phyloP scores from a whole-genome alignment of 768 basidiomycete species.

The Leccinum truebloodii region DNA sequence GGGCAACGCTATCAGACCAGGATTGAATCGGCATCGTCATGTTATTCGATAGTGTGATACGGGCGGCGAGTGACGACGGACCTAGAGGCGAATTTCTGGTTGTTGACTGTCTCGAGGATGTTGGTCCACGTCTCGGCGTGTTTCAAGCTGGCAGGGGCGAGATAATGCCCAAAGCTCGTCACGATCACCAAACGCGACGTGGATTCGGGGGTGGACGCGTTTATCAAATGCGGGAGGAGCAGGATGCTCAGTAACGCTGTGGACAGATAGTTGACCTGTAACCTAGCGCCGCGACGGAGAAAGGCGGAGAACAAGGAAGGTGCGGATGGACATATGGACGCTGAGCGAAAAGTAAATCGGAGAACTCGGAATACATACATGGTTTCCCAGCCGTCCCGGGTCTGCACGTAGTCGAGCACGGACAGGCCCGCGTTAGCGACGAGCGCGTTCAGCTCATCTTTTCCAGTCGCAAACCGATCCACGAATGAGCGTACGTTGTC shows the following conservation, averaged over 20 bases:
- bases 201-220: conserved; percentile 16
- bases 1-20: conserved; percentile 9
- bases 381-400: conserved; percentile 48
- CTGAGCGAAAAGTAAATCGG: neutral
- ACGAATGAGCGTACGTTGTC: conserved; percentile 33
- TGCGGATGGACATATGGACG: neutral
- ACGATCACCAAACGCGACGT: conserved; percentile 28
- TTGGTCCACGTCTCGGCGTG: conserved; percentile 9
- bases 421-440: conserved; percentile 33
- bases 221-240: conserved; percentile 32
- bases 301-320: neutral
- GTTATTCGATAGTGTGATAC: rapidly evolving
- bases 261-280: conserved; percentile 37
- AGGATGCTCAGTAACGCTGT: conserved; percentile 34
- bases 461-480: conserved; percentile 28
- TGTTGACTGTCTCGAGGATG: conserved; percentile 26
- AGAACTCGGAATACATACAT: conserved; percentile 29
- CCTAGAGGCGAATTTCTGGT: conserved; percentile 22
- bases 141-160: conserved; percentile 9
- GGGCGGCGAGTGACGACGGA: neutral
- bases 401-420: conserved; percentile 20
- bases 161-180: conserved; percentile 30
- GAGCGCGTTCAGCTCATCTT: conserved; percentile 26
- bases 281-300: conserved; percentile 12
- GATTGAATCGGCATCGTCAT: neutral